Evolutionary conservation across 2,329 filamentous ascomycete species (phyloP), one percentile per base, ranked within the genome.

Genomic region (Periconia sp.): DNA sequence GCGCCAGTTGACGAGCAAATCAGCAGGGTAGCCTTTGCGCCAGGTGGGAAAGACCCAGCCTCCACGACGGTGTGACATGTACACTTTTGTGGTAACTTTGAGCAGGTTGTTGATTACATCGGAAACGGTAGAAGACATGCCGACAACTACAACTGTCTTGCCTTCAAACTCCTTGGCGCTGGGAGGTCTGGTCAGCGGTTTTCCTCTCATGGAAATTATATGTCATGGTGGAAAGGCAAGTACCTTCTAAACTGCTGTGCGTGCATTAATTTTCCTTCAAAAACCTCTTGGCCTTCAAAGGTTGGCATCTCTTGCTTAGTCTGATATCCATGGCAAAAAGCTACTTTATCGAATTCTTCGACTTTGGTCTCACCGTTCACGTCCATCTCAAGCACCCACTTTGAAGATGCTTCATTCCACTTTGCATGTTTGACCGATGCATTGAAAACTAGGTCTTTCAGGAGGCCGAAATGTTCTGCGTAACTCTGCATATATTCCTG

Each of bases 101-200:
- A 66, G 54, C 4, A 77, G 57, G 4, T 59, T 57, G 2, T 69
- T 61, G 9, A 69, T 59, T 3, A 70, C 53, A 40, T 75, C 71
- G 15, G 62, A 66, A 0, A 65, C 56, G 1, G 71, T 75, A 32
- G 70, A 72, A 12, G 71, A 70, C 18, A 77, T 53, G 5, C 76
- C 76, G 2, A 78, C 60, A 0, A 79, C 58, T 1, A 78, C 42
- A 2, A 78, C 72, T 8, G 60, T 73, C 48, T 76, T 73, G 5
- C 59, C 69, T 10, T 65, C 61, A 53, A 74, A 77, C 13, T 58
- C 53, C 2, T 61, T 54, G 2, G 68, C 56, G 3, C 65, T 65
- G 25, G 1, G 4, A 8, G 11, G 17, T 52, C 13, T 6, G 35
- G 32, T 34, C n/a, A 34, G 37, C 29, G n/a, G 12, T 19, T 17